A percentile compares a stretch with the other conserved stretches of the same genome.
These are phyloP conservation scores for Ophiostoma triangulosporum DNA, from an alignment of 2,329 filamentous ascomycete genomes.

Conservation along the genomic window DNA sequence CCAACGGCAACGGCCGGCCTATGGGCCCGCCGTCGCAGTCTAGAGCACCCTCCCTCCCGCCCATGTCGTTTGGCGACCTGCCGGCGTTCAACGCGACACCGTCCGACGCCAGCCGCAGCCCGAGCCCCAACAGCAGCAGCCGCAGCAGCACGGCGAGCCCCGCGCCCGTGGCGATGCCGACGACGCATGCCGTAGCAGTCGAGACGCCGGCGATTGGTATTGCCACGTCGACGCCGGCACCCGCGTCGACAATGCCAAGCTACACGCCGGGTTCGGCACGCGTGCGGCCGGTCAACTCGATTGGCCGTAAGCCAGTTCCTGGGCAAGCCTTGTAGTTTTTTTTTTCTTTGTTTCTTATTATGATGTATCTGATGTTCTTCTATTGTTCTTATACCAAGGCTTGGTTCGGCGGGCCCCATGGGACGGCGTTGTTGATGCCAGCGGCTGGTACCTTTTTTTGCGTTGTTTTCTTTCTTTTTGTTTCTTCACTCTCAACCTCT, in stretches of 20 bases:
- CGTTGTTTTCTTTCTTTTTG: background rate
- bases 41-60: constrained; percentile 1
- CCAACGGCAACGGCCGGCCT: too few relatives aligned
- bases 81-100: background rate
- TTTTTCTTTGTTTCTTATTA: background rate
- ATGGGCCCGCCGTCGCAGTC: constrained; percentile 6
- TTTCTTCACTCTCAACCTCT: background rate
- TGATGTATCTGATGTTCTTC: background rate
- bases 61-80: constrained; percentile 2
- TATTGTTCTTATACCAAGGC: background rate
- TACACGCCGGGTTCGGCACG: constrained; percentile 20
- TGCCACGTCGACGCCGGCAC: constrained; percentile 26
- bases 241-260: constrained; percentile 24
- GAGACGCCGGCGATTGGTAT: constrained; percentile 31
- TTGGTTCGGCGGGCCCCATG: background rate
- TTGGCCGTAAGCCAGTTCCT: constrained; percentile 42
- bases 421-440: background rate
- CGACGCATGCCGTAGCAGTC: constrained; percentile 22
- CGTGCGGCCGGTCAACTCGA: constrained; percentile 22
- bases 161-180: constrained; percentile 22
- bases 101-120: background rate
- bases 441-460: background rate
- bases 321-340: constrained; percentile 34
- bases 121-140: background rate
- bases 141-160: background rate